Evolutionary conservation across 148 eudicot species (phyloP), one percentile per base, ranked within the genome.

Genomic region (Rhododendron vialii): DNA sequence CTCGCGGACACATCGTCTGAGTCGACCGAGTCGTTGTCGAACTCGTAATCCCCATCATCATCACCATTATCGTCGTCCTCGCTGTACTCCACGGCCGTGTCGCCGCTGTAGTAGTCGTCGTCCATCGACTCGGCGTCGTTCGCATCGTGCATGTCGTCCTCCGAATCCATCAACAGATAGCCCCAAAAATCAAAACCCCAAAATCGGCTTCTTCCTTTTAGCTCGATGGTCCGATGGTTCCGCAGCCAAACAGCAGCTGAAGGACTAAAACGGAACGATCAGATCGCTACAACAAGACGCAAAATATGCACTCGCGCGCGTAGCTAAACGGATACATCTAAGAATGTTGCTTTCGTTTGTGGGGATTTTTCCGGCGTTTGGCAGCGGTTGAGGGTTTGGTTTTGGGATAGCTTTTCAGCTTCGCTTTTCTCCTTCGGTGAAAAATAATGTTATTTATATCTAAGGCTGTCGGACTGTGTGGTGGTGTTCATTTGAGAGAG

Each of bases 61-160:
- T 79, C 83, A 1, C 12, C 71, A 2, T 63, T 30, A 12, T 69
- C 75, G 36, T 74, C 87, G 11, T 71, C 85, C 63, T 86, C 89
- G 69, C 86, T 91, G 55, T 85, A 87, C 51, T 85, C 90, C 63
- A 63, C 59, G 84, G 81, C 82, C 88, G 71, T 76, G 12, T 88
- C 93, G 43, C 92, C 92, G 81, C 93, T 89, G 87, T 87, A 89
- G 86, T 89, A 90, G 45, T 92, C 93, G 45, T 92, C 93, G 38
- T 69, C 75, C 75, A 84, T 88, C 61, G 91, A 93, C 85, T 92
- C 94, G 30, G 86, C 90, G 45, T 93, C 94, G 48, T 92, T 92
- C 71, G 94, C 90, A 38, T 93, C 95, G 67, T 89, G 91, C 85
- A 92, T 86, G 36, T 92, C 94, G 61, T 92, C 94, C 26, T 93